Evolutionary conservation across 2,329 filamentous ascomycete genomes (phyloP), one percentile per base, ranked within the genome.

Genomic region (Harringtonia aguacate): DNA sequence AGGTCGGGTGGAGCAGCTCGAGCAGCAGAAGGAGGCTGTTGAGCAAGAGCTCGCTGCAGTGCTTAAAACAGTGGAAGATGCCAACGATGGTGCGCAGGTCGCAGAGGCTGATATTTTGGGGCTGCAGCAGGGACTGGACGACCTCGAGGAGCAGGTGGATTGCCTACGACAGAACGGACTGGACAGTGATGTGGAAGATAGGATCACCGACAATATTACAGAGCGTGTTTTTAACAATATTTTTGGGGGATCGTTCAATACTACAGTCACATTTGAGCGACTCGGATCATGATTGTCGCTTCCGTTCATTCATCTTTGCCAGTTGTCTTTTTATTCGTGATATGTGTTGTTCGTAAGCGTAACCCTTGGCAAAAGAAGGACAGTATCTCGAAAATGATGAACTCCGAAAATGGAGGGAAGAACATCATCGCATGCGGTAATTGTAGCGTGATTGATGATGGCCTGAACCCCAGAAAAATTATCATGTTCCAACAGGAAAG

Each of bases 141-240:
- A 40, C 17, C 17, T 40, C 7, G 38, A 40, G 18, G 38, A 40
- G 12, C 38, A 40, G 10, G 38, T 40, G 17, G 38, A 33, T 17
- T 14, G 29, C 9, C 20, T 40, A 7, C 8, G 3, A 13, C 38
- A 40, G 17, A 31, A 30, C 4, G 38, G 38, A 9, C n/a, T 40
- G 27, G 38, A 40, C 38, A 40, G 38, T 17, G 38, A 40, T 22
- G 38, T 40, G 38, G 38, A 40, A n/a, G 38, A 40, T 17, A 40
- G 38, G 29, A 40, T 40, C 22, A 40, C 28, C 18, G 38, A 40
- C 6, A 18, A 10, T 40, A 28, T 40, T 12, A 31, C 38, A 6
- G 38, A 40, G n/a, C 38, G 38, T 31, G 38, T 40, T 13, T 24
- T 40, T 24, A 28, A 40, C 15, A 40, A 20, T n/a, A 33, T 40